These are phyloP conservation scores for Aspergillus jensenii DNA, from an alignment of 2,329 filamentous ascomycete species.

Conservation along the genomic window DNA sequence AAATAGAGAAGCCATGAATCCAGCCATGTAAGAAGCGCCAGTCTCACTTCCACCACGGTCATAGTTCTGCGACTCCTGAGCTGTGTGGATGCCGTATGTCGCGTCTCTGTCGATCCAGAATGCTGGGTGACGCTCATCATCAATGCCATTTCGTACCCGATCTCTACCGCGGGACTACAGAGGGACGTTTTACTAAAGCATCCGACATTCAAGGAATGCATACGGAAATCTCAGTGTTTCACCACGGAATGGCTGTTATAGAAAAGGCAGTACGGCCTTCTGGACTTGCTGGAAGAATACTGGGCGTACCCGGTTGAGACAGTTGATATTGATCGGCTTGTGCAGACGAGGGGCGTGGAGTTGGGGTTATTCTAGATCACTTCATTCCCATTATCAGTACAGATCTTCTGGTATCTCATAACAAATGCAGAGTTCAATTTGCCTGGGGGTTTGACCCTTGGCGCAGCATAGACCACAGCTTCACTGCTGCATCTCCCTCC, in stretches of 20 bases:
- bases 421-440: no score
- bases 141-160: conserved; percentile 29
- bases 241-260: background rate
- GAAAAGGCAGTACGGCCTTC: background rate
- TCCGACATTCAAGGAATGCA: conserved; percentile 17
- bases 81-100: conserved; percentile 26
- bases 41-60: conserved; percentile 14
- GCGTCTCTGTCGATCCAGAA: conserved; percentile 17
- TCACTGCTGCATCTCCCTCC: conserved; percentile 16
- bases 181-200: conserved; percentile 15
- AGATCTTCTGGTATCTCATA: no score
- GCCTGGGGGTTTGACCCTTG: background rate
- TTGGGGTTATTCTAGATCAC: conserved; percentile 18
- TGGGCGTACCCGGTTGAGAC: conserved; percentile 19
- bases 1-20: background rate
- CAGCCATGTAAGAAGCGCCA: background rate
- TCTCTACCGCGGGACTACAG: conserved; percentile 22
- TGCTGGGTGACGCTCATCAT: conserved; percentile 17
- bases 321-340: conserved; percentile 23
- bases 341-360: conserved; percentile 21
- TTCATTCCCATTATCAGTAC: no score
- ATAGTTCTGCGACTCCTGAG: conserved; percentile 25
- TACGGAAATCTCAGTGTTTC: conserved; percentile 4
- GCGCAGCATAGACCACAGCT: conserved; percentile 25
- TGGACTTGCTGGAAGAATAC: conserved; percentile 24